These are phyloP conservation scores for Eragrostis tef DNA, from an alignment of 202 grass and related monocot genomes.

Conservation along the genomic window DNA sequence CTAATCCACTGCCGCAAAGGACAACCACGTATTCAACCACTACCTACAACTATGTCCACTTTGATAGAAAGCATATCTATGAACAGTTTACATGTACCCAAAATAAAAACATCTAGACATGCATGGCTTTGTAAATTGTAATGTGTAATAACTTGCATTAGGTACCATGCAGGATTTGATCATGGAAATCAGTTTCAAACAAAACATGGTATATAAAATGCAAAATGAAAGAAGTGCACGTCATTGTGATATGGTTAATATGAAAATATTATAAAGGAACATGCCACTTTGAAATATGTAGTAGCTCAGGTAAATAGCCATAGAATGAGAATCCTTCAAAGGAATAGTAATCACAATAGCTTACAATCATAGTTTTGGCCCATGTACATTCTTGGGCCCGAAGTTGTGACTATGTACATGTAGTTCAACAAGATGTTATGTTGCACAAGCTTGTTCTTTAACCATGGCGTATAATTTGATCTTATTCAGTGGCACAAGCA, in stretches of 20 bases:
- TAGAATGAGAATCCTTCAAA: not conserved
- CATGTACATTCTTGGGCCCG: not conserved
- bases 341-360: not conserved
- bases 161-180: slow-evolving; percentile 21
- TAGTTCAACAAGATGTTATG: not conserved
- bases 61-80: not conserved
- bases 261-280: not conserved
- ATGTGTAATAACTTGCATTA: slow-evolving; percentile 11
- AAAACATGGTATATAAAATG: slow-evolving; percentile 4
- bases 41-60: not conserved
- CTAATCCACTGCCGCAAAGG: not conserved
- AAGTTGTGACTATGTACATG: slow-evolving; percentile 1
- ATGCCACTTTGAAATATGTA: slow-evolving; percentile 4
- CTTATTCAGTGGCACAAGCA: not conserved
- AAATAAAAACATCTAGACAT: slow-evolving; percentile 10
- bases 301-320: not conserved
- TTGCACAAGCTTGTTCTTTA: not conserved
- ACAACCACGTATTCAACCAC: not conserved
- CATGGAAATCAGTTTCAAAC: slow-evolving; percentile 10
- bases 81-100: slow-evolving; percentile 6
- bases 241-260: slow-evolving; percentile 10
- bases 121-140: slow-evolving; percentile 29
- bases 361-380: not conserved
- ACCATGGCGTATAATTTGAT: not conserved
- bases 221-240: not conserved